Evolutionary conservation across 495 filamentous ascomycete genomes (phyloP), one percentile per base, ranked within the genome.

Genomic region (Oidiodendron maius): DNA sequence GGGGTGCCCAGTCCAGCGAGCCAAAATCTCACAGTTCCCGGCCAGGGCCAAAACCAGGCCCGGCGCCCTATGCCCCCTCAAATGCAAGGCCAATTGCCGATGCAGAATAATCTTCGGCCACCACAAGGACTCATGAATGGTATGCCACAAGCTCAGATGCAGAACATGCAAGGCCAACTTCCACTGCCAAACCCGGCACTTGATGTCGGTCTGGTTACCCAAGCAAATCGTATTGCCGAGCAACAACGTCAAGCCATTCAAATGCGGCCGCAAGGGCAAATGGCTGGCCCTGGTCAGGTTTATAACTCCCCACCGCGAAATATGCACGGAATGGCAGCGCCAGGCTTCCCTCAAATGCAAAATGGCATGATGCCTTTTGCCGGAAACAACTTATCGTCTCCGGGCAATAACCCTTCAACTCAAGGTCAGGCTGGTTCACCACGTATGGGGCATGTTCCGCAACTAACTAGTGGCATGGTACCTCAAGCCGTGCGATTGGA

Each of bases 91-190:
- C 54, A 58, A 38, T 30, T 40, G 23, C 53, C 47, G 17, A 56
- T 50, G 48, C 38, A 63, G 61, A 39, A 72, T 46, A 61, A 77
- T 67, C 53, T 84, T 67, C 54, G 77, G 54, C 45, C 74, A 46
- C 53, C 67, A 32, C 63, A 60, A 8, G 76, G 85, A 63, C 73
- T 73, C 21, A 78, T 84, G 71, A 82, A 84, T 56, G 78, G 80
- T 57, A 72, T 90, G 51, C 81, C 84, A 38, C 86, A 83, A 54
- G 70, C 82, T 35, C 81, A 82, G 25, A 87, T 94, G 71, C 71
- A 68, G 60, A 72, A 63, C 46, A 72, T 75, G 56, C 78, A 70
- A 61, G 81, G 67, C 55, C 80, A 74, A 64, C 66, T 78, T 34
- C 66, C 82, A 12, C 68, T 86, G 56, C 74, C 79, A 4, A 83